A percentile compares a stretch with the other conserved stretches of the same genome.
phyloP scores from a whole-genome alignment of 2,329 filamentous ascomycete genomes.

The Tolypocladium sp. region DNA sequence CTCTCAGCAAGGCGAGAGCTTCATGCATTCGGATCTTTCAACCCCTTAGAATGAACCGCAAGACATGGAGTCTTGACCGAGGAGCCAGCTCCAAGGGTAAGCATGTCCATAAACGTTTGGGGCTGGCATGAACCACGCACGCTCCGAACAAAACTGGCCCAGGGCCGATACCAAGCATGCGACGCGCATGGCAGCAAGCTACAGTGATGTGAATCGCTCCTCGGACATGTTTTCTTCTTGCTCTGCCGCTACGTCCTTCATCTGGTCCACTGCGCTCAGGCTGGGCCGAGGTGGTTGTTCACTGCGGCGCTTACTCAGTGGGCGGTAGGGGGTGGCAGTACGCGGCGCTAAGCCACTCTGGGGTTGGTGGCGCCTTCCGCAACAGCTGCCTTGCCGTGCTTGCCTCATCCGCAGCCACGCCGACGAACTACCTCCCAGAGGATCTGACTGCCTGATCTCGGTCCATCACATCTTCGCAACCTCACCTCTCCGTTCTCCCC shows the following conservation, averaged over 20 bases:
- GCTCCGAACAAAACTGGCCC: background rate
- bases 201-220: background rate
- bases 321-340: background rate
- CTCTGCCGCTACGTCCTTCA: background rate
- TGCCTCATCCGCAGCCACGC: background rate
- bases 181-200: background rate
- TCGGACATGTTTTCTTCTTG: background rate
- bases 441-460: background rate
- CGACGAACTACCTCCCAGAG: background rate
- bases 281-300: no score
- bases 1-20: constrained; percentile 27
- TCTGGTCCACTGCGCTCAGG: no score
- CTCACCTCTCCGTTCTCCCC: background rate
- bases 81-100: background rate
- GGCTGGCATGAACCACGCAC: background rate
- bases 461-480: background rate
- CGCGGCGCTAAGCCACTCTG: constrained; percentile 2
- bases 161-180: background rate
- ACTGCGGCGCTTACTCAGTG: background rate
- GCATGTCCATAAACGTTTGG: no score
- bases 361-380: background rate
- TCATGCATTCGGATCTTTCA: constrained; percentile 28
- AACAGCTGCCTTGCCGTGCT: background rate
- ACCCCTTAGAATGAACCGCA: constrained; percentile 24
- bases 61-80: constrained; percentile 1